Base-by-base conservation (phyloP, 306 rosid genomes). In the Cyamopsis tetragonoloba region DNA sequence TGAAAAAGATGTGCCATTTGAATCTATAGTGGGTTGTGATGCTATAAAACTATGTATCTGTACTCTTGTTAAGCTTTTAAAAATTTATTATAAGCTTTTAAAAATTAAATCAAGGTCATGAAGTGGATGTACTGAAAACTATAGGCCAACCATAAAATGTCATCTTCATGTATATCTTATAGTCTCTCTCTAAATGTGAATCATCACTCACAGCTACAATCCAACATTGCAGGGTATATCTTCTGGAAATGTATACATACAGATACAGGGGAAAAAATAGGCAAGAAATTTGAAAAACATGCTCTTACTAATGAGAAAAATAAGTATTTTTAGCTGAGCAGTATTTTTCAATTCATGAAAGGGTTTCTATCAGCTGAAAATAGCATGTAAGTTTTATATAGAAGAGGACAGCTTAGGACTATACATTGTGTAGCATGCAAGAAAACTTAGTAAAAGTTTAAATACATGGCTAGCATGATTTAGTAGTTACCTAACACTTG, bases 361-460 rank as follows among this genome's bases (percentile, higher is more conserved):
- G n/a, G 64, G 74, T 55, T 54, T 44, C 69, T 58, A 30, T 78
- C 79, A 71, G 28, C 56, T 69, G 86, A 75, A 66, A 76, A 61
- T 17, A 41, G 73, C 77, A 60, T 27, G 47, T 18, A 71, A 27
- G 64, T 60, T 66, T 74, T n/a, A 5, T 18, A 59, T 62, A 60
- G 39, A 74, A 74, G 41, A 15, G 19, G 78, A 77, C 73, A 53
- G 32, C 30, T 58, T 43, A 56, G 19, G 46, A 34, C 42, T 38
- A n/a, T n/a, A 62, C 50, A 43, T 80, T 81, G 81, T 74, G 83
- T 85, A 84, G 74, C 75, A 78, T 79, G 83, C 84, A 87, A 87
- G 96, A 70, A 85, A 89, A 8, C 75, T 60, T 66, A 15, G 48
- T 17, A 14, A 61, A 62, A 37, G n/a, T 60, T 37, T 17, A 56